These are phyloP conservation scores for Lasiodiplodia gonubiensis DNA, from an alignment of 2,329 filamentous ascomycete genomes.

Conservation along the genomic window DNA sequence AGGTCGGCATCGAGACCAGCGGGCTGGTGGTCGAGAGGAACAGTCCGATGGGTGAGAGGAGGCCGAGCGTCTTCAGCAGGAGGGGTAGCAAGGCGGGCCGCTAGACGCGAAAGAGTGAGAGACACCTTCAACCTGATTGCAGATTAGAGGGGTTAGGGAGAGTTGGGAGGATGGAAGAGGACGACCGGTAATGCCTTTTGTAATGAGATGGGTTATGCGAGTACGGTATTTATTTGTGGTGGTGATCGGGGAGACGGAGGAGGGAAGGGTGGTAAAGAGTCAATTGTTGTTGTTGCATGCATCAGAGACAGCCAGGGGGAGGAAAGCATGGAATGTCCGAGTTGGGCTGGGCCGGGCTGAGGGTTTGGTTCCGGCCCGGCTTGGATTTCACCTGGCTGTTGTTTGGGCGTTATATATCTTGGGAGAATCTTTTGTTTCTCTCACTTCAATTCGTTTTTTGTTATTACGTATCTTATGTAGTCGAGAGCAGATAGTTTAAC, in stretches of 20 bases:
- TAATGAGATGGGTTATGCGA: neutral
- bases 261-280: neutral
- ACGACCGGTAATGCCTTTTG: neutral
- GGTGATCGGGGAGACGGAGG: neutral
- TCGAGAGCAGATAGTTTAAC: neutral
- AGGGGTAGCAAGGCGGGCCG: constrained; percentile 16
- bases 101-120: neutral
- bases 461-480: neutral
- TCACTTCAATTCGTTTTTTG: neutral
- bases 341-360: neutral
- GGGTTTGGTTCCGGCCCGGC: neutral
- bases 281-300: neutral
- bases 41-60: constrained; percentile 17
- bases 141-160: neutral
- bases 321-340: neutral
- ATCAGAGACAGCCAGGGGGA: neutral
- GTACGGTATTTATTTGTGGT: neutral
- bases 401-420: constrained; percentile 13
- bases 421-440: constrained; percentile 9
- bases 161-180: neutral
- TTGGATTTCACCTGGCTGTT: neutral
- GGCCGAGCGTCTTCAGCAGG: constrained; percentile 24
- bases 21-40: constrained; percentile 10
- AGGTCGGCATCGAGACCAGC: constrained; percentile 20
- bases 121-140: too few relatives aligned